Evolutionary conservation across 306 rosid genomes (phyloP), one percentile per base, ranked within the genome.

Genomic region (Pachyrhizus erosus): DNA sequence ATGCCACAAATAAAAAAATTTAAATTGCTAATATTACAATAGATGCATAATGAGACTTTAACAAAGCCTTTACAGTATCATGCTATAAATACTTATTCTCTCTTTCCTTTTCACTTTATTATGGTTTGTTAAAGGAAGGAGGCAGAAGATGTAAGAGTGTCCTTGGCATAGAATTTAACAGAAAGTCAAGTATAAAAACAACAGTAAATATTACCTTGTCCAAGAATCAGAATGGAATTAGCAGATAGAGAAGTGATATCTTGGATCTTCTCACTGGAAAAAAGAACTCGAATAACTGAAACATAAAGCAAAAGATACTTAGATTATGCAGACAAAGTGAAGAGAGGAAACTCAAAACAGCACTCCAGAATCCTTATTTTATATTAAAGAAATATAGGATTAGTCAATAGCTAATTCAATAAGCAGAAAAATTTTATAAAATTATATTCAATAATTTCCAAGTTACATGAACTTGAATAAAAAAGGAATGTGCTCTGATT

Each of bases 191-290:
- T 14, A 66, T 9, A 5, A 20, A 75, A 12, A 43, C 8, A 74
- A 64, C 54, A 79, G 37, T 9, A 62, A 78, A 61, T 54, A 73
- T 73, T 90, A 95, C 98, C 98, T 91, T 95, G 94, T 89, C 97
- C 98, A 81, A 93, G 96, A 88, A 93, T 78, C 88, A 95, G 73
- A 88, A 93, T 51, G 69, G 95, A 89, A 81, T 95, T 91, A 61
- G 93, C 52, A 75, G 92, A 81, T 78, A 89, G 68, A 81, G 97
- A 86, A 66, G 86, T 82, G 78, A 95, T 77, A 85, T 93, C 98
- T 83, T 90, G 95, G 83, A 93, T 89, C 91, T 87, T 89, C 86
- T 95, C 98, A 48, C 93, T 52, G 8, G 91, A 70, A 83, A 95
- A 95, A 86, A 95, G 79, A 83, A 89, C 86, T 55, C 76, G 91